A percentile compares a stretch with the other conserved stretches of the same genome.
These are phyloP conservation scores for Lyophyllum decastes DNA, from an alignment of 768 basidiomycete species.

Conservation along the genomic window DNA sequence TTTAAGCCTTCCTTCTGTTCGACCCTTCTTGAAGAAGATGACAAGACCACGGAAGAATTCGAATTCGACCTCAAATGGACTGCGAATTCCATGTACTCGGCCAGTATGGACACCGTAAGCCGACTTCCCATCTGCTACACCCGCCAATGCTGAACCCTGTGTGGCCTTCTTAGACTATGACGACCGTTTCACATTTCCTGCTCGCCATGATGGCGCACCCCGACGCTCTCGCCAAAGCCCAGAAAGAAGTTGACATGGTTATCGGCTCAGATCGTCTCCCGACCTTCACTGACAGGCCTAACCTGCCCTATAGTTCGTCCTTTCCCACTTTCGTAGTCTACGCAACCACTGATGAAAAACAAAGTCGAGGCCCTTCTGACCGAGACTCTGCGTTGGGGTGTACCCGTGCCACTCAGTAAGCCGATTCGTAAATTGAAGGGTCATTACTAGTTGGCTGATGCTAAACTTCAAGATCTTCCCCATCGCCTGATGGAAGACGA, in stretches of 20 bases:
- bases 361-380: slow-evolving; percentile 53
- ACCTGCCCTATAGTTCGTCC: slow-evolving; percentile 53
- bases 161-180: slow-evolving; percentile 46
- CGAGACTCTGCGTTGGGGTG: slow-evolving; percentile 59
- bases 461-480: slow-evolving; percentile 49
- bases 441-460: slow-evolving; percentile 1
- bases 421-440: neutral
- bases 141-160: neutral
- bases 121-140: neutral
- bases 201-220: slow-evolving; percentile 69
- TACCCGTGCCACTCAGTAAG: slow-evolving; percentile 57
- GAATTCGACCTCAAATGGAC: slow-evolving; percentile 79
- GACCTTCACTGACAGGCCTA: slow-evolving; percentile 52
- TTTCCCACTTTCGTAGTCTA: neutral
- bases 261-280: slow-evolving; percentile 61
- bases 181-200: slow-evolving; percentile 59
- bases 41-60: slow-evolving; percentile 39
- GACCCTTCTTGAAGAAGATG: slow-evolving; percentile 55
- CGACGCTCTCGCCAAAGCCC: slow-evolving; percentile 55
- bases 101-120: slow-evolving; percentile 65
- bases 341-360: neutral
- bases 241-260: slow-evolving; percentile 65
- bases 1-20: slow-evolving; percentile 45
- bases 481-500: slow-evolving; percentile 70
- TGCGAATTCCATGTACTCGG: slow-evolving; percentile 81